Base-by-base conservation (phyloP, 306 rosid species). In the Vigna mungo region DNA sequence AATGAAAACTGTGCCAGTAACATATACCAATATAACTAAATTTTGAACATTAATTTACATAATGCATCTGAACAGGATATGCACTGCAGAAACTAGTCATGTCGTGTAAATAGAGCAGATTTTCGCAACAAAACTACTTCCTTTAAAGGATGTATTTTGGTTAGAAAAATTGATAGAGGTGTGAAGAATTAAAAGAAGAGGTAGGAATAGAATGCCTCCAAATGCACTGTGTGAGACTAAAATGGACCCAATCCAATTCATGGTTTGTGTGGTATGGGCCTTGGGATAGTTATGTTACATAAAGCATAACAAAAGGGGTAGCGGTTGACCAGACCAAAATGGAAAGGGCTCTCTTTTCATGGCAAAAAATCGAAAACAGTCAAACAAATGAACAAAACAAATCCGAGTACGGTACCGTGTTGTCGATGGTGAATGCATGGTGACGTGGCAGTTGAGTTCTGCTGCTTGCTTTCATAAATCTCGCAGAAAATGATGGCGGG, bases 371-470 rank as follows among this genome's bases (percentile, higher is more conserved):
- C 12, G 9, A 8, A 32, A 10, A 18, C 0, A 37, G 69, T 63
- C 70, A 64, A 64, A 64, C 27, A 64, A 64, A 17, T 8, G 27
- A 63, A 63, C 12, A 58, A 12, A 59, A 59, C 68, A 25, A 76
- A 63, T 48, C 18, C 27, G 3, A 30, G 49, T 62, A 62, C 68
- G 8, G 25, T 63, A 36, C 25, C 16, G 16, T 36, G 37, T 63
- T n/a, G 16, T 14, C 5, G 51, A 10, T 41, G 44, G 30, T 2
- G 36, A 34, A 18, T 53, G 12, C 5, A 61, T 16, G 70, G 2
- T 76, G 80, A 76, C 54, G 51, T 76, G 72, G 72, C 73, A 76
- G 6, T 37, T 2, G 13, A 49, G 27, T 75, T 63, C 11, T 1
- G 1, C 23, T 54, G 5, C 7, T 54, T 54, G 15, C 6, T 54